Evolutionary conservation across 768 basidiomycete species (phyloP).

Genomic region (Phanerochaete sordida): DNA sequence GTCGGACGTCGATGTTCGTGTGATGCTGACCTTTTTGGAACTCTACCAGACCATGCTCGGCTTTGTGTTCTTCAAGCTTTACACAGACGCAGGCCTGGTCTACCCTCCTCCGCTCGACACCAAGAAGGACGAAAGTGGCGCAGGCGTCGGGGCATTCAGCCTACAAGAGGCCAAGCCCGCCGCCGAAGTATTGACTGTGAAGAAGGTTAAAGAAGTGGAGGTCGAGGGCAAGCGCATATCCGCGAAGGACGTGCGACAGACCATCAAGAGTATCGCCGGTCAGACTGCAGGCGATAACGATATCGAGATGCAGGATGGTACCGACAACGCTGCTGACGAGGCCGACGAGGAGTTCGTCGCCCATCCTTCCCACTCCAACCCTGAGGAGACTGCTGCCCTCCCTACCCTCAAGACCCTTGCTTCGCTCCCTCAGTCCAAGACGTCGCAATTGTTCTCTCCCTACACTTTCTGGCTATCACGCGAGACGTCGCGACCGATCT

Average conservation of each 20-base stretch:
- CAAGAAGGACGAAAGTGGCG: conserved; percentile 78
- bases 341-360: conserved; percentile 65
- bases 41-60: conserved; percentile 95
- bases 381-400: conserved; percentile 43
- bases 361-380: conserved; percentile 50
- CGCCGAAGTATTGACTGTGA: conserved; percentile 16
- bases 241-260: conserved; percentile 58
- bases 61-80: conserved; percentile 97
- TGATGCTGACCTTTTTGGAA: conserved; percentile 97
- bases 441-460: conserved; percentile 70
- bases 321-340: conserved; percentile 23
- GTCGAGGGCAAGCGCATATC: conserved; percentile 44
- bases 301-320: conserved; percentile 28
- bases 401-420: conserved; percentile 69
- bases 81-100: conserved; percentile 85
- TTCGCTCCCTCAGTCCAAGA: conserved; percentile 51
- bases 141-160: conserved; percentile 85
- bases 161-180: conserved; percentile 48
- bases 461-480: conserved; percentile 93
- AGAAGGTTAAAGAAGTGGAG: conserved; percentile 31
- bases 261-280: conserved; percentile 51
- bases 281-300: conserved; percentile 30
- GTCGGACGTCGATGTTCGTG: conserved; percentile 92
- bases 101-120: conserved; percentile 93
- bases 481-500: conserved; percentile 85